Evolutionary conservation across 2,329 filamentous ascomycete genomes (phyloP), one percentile per base, ranked within the genome.

Genomic region (Colletotrichum spaethianum): DNA sequence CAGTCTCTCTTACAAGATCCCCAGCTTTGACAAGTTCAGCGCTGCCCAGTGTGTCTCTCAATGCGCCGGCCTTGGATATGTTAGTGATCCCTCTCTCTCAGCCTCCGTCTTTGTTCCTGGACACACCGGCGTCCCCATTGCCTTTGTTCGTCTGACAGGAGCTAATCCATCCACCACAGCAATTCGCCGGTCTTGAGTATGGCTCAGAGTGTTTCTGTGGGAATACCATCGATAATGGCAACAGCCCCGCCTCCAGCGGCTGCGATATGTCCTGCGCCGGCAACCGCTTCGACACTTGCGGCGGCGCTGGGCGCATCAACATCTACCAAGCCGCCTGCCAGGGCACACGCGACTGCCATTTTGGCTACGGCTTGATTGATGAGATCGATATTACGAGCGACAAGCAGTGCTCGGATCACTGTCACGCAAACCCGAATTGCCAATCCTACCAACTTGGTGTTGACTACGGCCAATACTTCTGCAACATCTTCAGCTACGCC

Each of bases 201-300:
- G 84, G 87, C 73, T 86, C 85, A 66, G 79, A 84, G 44, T 89
- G 88, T 80, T 89, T 87, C 77, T 86, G 87, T 73, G 84, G 86
- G 31, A 80, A 87, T 73, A 85, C 85, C 31, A 83, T 88, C 72
- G 79, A 87, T 73, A 85, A 65, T 9, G 75, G 74, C 68, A 79
- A 76, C 72, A 61, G 65, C 36, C 75, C 75, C 16, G 64, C 79
- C 9, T 72, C 73, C 23, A 78, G 81, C 18, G 78, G 85, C 52
- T 91, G 90, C 79, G 81, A 83, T 72, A 84, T 86, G 77, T 77
- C 85, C 42, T 91, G 90, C 79, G 82, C 81, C 14, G 89, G 89
- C n/a, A 82, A 89, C 73, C 53, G 74, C 0, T 72, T 61, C 33
- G 70, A 83, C 64, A 83, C 74, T 7, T 88, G 86, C 74, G 86